Conservation (phyloP, 2,329 filamentous ascomycete species). For the Pseudogymnoascus sp. region DNA sequence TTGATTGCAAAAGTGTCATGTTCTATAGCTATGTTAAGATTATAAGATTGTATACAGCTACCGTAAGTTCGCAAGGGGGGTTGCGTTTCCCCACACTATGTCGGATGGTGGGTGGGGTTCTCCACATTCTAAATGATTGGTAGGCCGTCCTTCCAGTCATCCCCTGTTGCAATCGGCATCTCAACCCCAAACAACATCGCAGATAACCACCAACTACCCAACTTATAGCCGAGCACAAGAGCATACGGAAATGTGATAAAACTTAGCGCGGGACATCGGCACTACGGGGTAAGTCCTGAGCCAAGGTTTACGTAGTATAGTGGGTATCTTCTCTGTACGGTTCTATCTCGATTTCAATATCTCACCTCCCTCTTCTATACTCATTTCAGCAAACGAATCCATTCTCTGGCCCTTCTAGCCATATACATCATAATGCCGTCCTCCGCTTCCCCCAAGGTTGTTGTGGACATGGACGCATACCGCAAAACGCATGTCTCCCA, state of each 20-base stretch:
- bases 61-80: neutral
- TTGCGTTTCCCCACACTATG: neutral
- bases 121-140: neutral
- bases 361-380: neutral
- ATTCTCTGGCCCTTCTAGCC: neutral
- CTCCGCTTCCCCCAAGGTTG: neutral
- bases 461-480: neutral
- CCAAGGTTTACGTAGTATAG: neutral
- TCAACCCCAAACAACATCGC: neutral
- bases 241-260: neutral
- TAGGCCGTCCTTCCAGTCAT: neutral
- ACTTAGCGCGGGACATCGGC: neutral
- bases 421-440: neutral
- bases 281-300: neutral
- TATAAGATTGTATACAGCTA: neutral
- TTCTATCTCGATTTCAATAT: neutral
- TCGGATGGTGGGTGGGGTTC: neutral
- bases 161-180: neutral
- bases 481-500: neutral
- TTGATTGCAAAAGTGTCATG: neutral
- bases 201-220: neutral
- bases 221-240: neutral
- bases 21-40: neutral
- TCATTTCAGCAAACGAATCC: neutral
- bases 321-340: neutral